Conservation (phyloP, 495 filamentous ascomycete species). For the Aspergillus coremiiformis region DNA sequence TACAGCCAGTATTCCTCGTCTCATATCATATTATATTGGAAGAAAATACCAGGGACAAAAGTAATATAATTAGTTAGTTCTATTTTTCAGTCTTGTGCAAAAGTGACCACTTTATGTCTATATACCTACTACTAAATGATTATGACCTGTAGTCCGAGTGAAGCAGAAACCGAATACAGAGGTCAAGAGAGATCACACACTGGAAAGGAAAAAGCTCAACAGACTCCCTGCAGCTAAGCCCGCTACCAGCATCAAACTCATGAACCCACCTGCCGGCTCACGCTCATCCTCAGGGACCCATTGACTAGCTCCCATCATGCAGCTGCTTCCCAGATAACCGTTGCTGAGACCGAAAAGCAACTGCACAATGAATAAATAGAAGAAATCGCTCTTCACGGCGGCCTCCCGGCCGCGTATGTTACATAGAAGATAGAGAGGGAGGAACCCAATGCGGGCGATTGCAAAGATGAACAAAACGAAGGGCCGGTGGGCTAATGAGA, state of each 20-base stretch:
- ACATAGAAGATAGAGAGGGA: conserved; percentile 85
- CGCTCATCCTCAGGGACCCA: conserved; percentile 73
- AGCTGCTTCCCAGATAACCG: conserved; percentile 73
- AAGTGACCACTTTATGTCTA: no score
- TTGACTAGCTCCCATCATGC: conserved; percentile 83
- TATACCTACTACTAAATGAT: not conserved
- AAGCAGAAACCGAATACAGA: not conserved
- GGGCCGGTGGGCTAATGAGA: conserved; percentile 57
- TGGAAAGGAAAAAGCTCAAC: conserved; percentile 70
- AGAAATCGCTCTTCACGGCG: conserved; percentile 66
- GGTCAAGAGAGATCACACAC: conserved; percentile 11
- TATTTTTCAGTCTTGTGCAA: no score
- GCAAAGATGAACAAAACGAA: conserved; percentile 54
- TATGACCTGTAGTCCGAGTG: not conserved
- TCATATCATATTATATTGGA: no score
- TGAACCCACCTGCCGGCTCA: conserved; percentile 87
- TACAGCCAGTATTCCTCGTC: no score
- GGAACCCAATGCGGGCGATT: conserved; percentile 56
- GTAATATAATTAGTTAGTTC: no score
- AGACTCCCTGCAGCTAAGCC: conserved; percentile 81
- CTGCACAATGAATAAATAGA: conserved; percentile 82
- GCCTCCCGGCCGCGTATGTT: conserved; percentile 69
- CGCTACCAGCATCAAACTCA: conserved; percentile 79
- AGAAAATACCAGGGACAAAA: no score
- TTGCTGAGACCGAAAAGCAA: conserved; percentile 76